Evolutionary conservation across 106 monocot species (phyloP).

Genomic region (Vanilla planifolia): DNA sequence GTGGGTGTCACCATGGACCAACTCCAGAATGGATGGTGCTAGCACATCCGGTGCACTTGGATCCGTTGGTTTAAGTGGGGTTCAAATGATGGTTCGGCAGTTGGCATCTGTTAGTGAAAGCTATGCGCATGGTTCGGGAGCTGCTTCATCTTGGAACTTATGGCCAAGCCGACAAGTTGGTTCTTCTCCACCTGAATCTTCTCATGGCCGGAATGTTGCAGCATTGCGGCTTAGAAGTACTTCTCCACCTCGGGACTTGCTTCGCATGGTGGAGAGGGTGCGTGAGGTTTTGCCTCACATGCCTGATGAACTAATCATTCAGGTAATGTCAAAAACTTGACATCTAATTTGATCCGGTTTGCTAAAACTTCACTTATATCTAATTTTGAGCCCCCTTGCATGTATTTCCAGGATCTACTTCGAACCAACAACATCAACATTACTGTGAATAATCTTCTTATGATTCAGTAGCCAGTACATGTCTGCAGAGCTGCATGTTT

Average conservation of each 20-base stretch:
- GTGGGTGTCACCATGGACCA: slow-evolving; percentile 56
- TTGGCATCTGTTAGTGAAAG: slow-evolving; percentile 67
- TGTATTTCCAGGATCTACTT: slow-evolving; percentile 47
- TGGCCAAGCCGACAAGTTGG: slow-evolving; percentile 42
- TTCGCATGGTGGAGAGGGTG: slow-evolving; percentile 76
- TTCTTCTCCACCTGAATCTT: slow-evolving; percentile 20
- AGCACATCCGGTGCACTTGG: slow-evolving; percentile 46
- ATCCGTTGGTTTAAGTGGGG: slow-evolving; percentile 65
- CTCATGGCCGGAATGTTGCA: slow-evolving; percentile 22
- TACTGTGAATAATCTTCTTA: slow-evolving; percentile 85
- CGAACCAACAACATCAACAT: slow-evolving; percentile 65
- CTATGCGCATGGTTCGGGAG: slow-evolving; percentile 40
- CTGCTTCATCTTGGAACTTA: slow-evolving; percentile 54
- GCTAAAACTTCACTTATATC: background rate
- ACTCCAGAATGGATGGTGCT: slow-evolving; percentile 39
- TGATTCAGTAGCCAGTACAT: slow-evolving; percentile 15
- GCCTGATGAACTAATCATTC: slow-evolving; percentile 83
- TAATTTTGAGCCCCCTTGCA: background rate
- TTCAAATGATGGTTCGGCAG: slow-evolving; percentile 98
- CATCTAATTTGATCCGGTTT: background rate
- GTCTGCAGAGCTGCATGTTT: background rate
- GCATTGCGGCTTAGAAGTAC: slow-evolving; percentile 54
- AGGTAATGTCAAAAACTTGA: slow-evolving; percentile 40
- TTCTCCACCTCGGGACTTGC: slow-evolving; percentile 36
- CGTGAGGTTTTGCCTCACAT: slow-evolving; percentile 93